A percentile compares a stretch with the other conserved stretches of the same genome.
Conservation (phyloP, 2,329 filamentous ascomycete species). For the Diplodia scrobiculata region DNA sequence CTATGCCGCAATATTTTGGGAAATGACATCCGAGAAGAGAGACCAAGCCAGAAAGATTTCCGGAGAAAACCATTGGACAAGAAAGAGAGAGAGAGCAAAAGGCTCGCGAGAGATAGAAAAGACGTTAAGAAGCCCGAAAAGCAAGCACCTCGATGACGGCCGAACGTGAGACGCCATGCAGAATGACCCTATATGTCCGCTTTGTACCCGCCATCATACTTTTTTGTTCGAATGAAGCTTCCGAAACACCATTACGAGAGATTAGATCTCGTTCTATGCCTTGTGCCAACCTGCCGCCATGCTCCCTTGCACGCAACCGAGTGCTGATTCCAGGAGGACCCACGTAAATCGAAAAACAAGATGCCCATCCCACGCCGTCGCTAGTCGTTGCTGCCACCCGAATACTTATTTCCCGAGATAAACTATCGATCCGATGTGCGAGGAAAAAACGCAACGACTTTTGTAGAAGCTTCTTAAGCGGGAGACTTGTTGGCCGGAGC, state of each 20-base stretch:
- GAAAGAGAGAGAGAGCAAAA: slow-evolving; percentile 28
- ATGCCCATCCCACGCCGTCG: slow-evolving; percentile 30
- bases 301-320: slow-evolving; percentile 29
- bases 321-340: slow-evolving; percentile 27
- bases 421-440: slow-evolving; percentile 30
- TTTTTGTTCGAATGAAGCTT: slow-evolving; percentile 30
- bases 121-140: slow-evolving; percentile 28
- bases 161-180: slow-evolving; percentile 27
- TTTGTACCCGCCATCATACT: slow-evolving; percentile 28
- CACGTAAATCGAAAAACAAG: slow-evolving; percentile 31
- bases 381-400: slow-evolving; percentile 31
- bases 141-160: slow-evolving; percentile 26
- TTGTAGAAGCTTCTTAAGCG: slow-evolving; percentile 37
- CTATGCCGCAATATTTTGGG: slow-evolving; percentile 29
- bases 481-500: slow-evolving; percentile 46
- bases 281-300: slow-evolving; percentile 30
- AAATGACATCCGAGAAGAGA: slow-evolving; percentile 30
- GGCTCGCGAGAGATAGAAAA: slow-evolving; percentile 23
- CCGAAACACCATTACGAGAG: slow-evolving; percentile 30
- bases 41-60: slow-evolving; percentile 29
- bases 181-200: slow-evolving; percentile 23
- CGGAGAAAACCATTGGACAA: slow-evolving; percentile 29
- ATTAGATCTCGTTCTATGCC: slow-evolving; percentile 29
- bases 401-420: slow-evolving; percentile 29
- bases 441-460: slow-evolving; percentile 29